These are phyloP conservation scores for Pleurotus platypus DNA, from an alignment of 768 basidiomycete genomes.

Conservation along the genomic window DNA sequence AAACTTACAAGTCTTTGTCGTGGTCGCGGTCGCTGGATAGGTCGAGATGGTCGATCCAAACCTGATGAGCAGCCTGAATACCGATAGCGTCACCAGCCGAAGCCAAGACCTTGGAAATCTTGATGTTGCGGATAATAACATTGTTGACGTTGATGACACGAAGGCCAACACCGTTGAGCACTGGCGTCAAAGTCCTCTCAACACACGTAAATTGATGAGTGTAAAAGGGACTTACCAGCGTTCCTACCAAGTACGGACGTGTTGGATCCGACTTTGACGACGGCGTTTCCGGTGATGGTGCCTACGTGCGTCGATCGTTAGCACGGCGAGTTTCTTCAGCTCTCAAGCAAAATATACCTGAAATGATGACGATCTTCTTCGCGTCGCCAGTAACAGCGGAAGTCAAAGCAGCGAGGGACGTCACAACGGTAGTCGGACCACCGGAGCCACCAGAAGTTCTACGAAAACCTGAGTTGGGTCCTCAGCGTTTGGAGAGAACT, in stretches of 20 bases:
- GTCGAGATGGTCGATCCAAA: conserved; percentile 45
- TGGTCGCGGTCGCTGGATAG: background rate
- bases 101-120: conserved; percentile 43
- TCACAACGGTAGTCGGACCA: conserved; percentile 38
- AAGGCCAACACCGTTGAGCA: conserved; percentile 40
- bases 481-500: conserved; percentile 1
- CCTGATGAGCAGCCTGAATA: conserved; percentile 33
- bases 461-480: background rate
- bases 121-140: conserved; percentile 20
- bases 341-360: conserved; percentile 20
- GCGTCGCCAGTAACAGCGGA: conserved; percentile 34
- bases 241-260: conserved; percentile 39
- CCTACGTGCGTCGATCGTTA: conserved; percentile 19
- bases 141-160: conserved; percentile 38
- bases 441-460: conserved; percentile 45
- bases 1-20: too few relatives aligned
- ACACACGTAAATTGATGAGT: background rate
- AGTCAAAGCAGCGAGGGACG: conserved; percentile 36
- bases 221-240: background rate
- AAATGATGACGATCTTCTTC: conserved; percentile 42
- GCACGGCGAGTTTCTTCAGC: background rate
- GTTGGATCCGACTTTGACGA: conserved; percentile 40
- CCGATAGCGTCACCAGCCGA: conserved; percentile 41
- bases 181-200: conserved; percentile 15
- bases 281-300: conserved; percentile 37